phyloP scores from a whole-genome alignment of 2,329 filamentous ascomycete species.

The Graphilbum ipis-grandicollis region DNA sequence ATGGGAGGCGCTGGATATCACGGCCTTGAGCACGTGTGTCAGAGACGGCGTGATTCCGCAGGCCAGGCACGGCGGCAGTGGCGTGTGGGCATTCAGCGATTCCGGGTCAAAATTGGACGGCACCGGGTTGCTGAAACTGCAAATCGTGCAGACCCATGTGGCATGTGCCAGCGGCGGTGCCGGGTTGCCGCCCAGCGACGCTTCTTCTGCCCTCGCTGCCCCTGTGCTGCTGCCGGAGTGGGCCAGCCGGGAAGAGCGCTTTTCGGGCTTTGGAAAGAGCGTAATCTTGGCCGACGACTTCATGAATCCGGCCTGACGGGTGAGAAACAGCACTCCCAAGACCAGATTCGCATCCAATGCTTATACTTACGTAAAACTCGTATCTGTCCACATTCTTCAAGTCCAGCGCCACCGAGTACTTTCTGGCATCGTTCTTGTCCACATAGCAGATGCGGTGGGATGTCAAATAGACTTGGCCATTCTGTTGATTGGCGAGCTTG shows the following conservation, averaged over 20 bases:
- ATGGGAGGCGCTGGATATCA: constrained; percentile 57
- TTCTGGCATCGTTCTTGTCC: constrained; percentile 70
- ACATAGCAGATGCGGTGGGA: constrained; percentile 94
- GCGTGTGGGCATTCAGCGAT: constrained; percentile 61
- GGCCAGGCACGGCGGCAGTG: constrained; percentile 70
- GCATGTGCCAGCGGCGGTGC: constrained; percentile 35
- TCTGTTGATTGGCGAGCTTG: constrained; percentile 86
- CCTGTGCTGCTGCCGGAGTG: constrained; percentile 21
- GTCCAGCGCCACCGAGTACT: constrained; percentile 69
- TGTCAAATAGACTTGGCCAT: constrained; percentile 91
- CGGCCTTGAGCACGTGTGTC: constrained; percentile 68
- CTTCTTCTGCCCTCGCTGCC: constrained; percentile 23
- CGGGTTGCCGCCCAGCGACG: constrained; percentile 11
- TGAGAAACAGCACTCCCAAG: no score
- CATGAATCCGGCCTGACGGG: constrained; percentile 60
- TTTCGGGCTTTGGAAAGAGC: constrained; percentile 63
- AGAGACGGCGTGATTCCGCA: constrained; percentile 88
- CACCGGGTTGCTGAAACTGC: constrained; percentile 83
- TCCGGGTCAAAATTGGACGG: constrained; percentile 86
- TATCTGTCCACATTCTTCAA: constrained; percentile 80
- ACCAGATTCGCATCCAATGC: no score
- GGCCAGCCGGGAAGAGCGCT: constrained; percentile 38
- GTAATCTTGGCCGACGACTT: constrained; percentile 93
- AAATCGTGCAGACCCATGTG: constrained; percentile 93
- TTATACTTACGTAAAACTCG: constrained; percentile 76